A percentile compares a stretch with the other conserved stretches of the same genome.
Conservation (phyloP, 495 filamentous ascomycete genomes). For the Penicillium cosmopolitanum region DNA sequence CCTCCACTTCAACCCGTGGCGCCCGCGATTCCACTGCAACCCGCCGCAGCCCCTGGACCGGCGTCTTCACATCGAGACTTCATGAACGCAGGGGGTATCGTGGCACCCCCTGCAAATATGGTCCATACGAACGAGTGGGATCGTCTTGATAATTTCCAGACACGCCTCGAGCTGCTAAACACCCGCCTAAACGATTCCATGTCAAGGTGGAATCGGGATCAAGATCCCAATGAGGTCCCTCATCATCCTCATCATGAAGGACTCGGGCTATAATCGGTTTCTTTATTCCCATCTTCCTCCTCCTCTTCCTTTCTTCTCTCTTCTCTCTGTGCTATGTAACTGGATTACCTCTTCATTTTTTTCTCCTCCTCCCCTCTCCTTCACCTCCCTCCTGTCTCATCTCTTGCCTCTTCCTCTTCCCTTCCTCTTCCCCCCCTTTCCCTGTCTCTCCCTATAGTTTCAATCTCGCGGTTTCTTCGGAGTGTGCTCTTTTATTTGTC, state of each 20-base stretch:
- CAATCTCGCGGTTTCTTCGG: not conserved
- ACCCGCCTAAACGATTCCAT: constrained; percentile 26
- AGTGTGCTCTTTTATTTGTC: constrained; percentile 2
- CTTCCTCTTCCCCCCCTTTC: not conserved
- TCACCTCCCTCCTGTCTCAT: not conserved
- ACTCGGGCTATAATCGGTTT: constrained; percentile 23
- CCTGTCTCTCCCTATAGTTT: constrained; percentile 8
- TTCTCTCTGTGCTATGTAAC: constrained; percentile 6
- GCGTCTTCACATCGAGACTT: constrained; percentile 2
- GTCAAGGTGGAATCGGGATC: constrained; percentile 30
- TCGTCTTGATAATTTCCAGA: constrained; percentile 30
- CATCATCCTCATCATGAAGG: constrained; percentile 27
- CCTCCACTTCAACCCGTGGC: not conserved
- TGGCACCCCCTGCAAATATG: constrained; percentile 15
- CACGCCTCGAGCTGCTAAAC: constrained; percentile 20
- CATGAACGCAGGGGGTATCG: constrained; percentile 2
- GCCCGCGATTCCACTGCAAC: not conserved
- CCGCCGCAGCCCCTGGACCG: not conserved
- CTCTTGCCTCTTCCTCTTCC: not conserved
- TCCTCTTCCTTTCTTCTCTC: constrained; percentile 3
- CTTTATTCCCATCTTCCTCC: not conserved
- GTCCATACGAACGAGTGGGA: constrained; percentile 25
- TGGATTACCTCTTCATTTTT: constrained; percentile 1
- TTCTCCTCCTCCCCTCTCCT: not conserved
- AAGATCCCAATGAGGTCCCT: constrained; percentile 28